These are phyloP conservation scores for Tulasnella sp. DNA, from an alignment of 768 basidiomycete genomes.

Conservation along the genomic window DNA sequence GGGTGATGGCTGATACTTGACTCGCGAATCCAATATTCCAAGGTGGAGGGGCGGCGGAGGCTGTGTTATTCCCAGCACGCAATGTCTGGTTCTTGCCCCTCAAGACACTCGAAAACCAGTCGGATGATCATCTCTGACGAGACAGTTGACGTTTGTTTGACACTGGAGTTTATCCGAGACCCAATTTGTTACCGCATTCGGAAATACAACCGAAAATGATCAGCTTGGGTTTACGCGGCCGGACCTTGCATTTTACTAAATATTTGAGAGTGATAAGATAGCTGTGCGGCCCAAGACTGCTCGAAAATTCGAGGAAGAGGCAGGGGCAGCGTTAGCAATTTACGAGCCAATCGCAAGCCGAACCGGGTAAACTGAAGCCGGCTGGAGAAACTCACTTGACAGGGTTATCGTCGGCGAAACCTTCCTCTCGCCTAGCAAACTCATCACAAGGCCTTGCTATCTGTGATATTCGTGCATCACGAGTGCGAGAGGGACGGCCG, in stretches of 20 bases:
- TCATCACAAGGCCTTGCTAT: background rate
- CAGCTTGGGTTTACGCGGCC: background rate
- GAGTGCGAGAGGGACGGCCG: background rate
- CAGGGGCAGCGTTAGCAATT: background rate
- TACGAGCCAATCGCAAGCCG: background rate
- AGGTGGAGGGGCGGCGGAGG: slow-evolving; percentile 3
- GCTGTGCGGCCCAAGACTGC: background rate
- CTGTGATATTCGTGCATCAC: background rate
- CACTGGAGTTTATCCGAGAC: background rate
- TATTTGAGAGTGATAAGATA: background rate
- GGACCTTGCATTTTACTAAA: background rate
- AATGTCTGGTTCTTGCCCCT: background rate
- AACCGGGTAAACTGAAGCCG: background rate
- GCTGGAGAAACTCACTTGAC: background rate
- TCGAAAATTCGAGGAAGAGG: background rate
- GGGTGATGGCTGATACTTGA: background rate
- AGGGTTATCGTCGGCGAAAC: background rate
- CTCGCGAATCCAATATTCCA: background rate
- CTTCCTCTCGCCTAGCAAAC: background rate
- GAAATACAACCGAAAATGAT: background rate
- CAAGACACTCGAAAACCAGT: background rate
- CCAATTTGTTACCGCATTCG: background rate
- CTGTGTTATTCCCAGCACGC: background rate
- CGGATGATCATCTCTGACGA: background rate
- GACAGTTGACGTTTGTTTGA: slow-evolving; percentile 3